Conservation (phyloP, 1,284 basidiomycete species). For the Ustilago sp. region DNA sequence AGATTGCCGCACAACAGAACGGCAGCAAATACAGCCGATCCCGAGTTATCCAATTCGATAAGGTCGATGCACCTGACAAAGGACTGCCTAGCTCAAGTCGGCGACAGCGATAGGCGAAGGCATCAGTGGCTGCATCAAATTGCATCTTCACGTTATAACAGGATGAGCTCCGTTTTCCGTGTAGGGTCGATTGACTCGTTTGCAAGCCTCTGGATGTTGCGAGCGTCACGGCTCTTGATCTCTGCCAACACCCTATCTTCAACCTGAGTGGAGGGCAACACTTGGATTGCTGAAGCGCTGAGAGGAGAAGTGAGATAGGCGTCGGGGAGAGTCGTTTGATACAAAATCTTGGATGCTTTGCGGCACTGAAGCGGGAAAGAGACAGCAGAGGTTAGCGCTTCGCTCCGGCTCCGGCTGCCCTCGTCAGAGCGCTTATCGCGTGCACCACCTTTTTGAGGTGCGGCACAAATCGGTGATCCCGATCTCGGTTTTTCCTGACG, state of each 20-base stretch:
- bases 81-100: too few relatives aligned
- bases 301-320: background rate
- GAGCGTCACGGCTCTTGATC: too few relatives aligned
- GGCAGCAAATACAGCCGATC: background rate
- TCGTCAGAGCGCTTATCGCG: background rate
- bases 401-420: conserved; percentile 1
- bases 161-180: too few relatives aligned
- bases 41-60: background rate
- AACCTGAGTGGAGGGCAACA: too few relatives aligned
- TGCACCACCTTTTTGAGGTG: background rate
- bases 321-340: background rate
- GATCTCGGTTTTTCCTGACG: background rate
- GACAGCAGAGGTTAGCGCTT: background rate
- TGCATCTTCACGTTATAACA: too few relatives aligned
- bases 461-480: background rate
- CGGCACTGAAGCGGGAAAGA: background rate
- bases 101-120: too few relatives aligned
- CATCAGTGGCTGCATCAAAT: too few relatives aligned
- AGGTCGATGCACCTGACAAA: background rate
- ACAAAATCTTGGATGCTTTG: background rate
- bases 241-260: too few relatives aligned
- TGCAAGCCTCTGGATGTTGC: too few relatives aligned
- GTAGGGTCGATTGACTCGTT: too few relatives aligned
- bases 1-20: background rate
- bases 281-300: background rate